Evolutionary conservation across 305 asterid genomes (phyloP).

Genomic region (Monarda citriodora): DNA sequence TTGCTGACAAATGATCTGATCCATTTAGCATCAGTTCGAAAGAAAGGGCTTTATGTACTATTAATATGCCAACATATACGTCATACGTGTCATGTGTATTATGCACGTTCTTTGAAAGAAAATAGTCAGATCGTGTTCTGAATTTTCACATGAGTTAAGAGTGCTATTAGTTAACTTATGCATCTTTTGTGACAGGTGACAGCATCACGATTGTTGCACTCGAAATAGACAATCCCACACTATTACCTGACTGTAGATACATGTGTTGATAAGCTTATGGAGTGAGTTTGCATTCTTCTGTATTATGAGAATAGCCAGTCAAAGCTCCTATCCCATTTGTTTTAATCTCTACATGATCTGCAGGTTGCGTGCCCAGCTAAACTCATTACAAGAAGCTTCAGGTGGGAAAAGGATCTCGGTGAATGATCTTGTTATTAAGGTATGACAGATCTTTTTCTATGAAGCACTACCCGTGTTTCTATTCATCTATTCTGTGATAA

Average conservation of each 20-base stretch:
- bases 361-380: conserved; percentile 84
- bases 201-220: conserved; percentile 89
- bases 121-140: neutral
- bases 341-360: conserved; percentile 21
- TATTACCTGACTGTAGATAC: conserved; percentile 96
- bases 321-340: conserved; percentile 15
- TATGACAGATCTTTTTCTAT: conserved; percentile 28
- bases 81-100: neutral
- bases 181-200: conserved; percentile 68
- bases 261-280: conserved; percentile 96
- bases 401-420: conserved; percentile 96
- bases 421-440: conserved; percentile 99
- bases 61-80: neutral
- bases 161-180: conserved; percentile 17
- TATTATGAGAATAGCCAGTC: conserved; percentile 15
- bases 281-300: conserved; percentile 58
- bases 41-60: neutral
- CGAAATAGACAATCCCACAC: conserved; percentile 99
- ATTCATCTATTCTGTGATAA: neutral
- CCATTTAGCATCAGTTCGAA: conserved; percentile 14
- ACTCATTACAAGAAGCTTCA: conserved; percentile 94
- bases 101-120: conserved; percentile 5
- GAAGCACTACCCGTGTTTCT: neutral
- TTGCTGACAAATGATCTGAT: neutral
- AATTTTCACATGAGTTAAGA: neutral